A percentile compares a stretch with the other conserved stretches of the same genome.
Evolutionary conservation across 1,284 basidiomycete species (phyloP).

Genomic region (Ganoderma multipileum): DNA sequence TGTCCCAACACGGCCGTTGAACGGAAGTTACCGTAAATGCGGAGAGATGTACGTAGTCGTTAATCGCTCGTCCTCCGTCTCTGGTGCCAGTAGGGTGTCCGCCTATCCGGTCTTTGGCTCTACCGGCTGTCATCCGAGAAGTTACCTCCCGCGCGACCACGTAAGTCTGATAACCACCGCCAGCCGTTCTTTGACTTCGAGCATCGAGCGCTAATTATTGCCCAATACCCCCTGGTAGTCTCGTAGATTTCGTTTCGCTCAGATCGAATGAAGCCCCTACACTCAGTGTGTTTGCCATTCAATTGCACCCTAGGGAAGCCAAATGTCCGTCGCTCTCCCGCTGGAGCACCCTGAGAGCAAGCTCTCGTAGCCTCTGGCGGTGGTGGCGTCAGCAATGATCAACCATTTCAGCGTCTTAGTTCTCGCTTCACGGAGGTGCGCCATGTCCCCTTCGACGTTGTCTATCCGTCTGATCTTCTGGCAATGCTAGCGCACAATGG

Average conservation of each 20-base stretch:
- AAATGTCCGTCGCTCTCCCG: too few species aligned
- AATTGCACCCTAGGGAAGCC: too few species aligned
- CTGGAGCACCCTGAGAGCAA: not conserved
- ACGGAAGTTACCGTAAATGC: not conserved
- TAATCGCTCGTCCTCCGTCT: not conserved
- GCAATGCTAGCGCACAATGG: not conserved
- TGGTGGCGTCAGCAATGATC: not conserved
- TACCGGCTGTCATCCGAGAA: not conserved
- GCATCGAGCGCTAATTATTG: not conserved
- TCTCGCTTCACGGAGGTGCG: not conserved
- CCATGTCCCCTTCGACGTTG: not conserved
- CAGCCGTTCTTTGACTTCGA: not conserved
- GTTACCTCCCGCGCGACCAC: not conserved
- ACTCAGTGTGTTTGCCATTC: too few species aligned
- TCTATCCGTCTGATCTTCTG: not conserved
- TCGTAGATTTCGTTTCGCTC: too few species aligned
- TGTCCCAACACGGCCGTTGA: not conserved
- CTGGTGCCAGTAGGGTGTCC: not conserved
- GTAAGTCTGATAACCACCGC: not conserved
- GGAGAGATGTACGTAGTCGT: not conserved
- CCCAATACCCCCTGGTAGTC: not conserved
- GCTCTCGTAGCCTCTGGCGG: not conserved
- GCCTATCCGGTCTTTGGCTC: not conserved
- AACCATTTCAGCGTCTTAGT: not conserved
- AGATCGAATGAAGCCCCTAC: too few species aligned